Evolutionary conservation across 345 rosid genomes (phyloP).

Genomic region (Turritis glabra): DNA sequence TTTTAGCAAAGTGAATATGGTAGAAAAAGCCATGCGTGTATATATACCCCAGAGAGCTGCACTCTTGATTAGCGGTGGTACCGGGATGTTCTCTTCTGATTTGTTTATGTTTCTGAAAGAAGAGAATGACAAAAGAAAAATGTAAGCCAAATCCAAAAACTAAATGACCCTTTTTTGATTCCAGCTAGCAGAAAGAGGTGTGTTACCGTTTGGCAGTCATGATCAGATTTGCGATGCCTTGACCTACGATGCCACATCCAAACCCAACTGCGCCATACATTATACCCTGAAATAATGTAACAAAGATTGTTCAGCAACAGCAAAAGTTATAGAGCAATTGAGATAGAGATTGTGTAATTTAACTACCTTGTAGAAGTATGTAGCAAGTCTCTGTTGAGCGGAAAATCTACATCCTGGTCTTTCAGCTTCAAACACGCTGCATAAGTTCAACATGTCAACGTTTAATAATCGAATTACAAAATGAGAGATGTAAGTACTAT

Average conservation of each 20-base stretch:
- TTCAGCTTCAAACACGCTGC: conserved; percentile 86
- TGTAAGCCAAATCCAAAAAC: conserved; percentile 21
- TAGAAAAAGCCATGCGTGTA: neutral
- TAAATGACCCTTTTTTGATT: neutral
- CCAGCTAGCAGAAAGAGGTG: neutral
- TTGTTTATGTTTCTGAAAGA: conserved; percentile 64
- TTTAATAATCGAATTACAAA: neutral
- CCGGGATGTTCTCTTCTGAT: conserved; percentile 81
- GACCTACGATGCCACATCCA: conserved; percentile 90
- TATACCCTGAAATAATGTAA: conserved; percentile 58
- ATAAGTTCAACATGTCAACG: conserved; percentile 25
- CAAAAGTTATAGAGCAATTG: neutral
- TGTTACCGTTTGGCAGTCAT: conserved; percentile 90
- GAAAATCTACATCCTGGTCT: conserved; percentile 79
- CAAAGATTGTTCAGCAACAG: neutral
- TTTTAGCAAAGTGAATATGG: neutral
- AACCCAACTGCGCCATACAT: conserved; percentile 89
- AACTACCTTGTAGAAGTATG: conserved; percentile 73
- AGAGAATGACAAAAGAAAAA: neutral
- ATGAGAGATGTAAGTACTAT: neutral
- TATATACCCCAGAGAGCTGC: conserved; percentile 93
- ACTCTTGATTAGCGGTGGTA: conserved; percentile 88
- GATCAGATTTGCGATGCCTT: conserved; percentile 89
- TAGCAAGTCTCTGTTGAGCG: conserved; percentile 64
- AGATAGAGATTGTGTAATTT: neutral